A percentile compares a stretch with the other conserved stretches of the same genome.
Conservation (phyloP, 352 stramenopile genomes). For the Globisporangium nagaii region DNA sequence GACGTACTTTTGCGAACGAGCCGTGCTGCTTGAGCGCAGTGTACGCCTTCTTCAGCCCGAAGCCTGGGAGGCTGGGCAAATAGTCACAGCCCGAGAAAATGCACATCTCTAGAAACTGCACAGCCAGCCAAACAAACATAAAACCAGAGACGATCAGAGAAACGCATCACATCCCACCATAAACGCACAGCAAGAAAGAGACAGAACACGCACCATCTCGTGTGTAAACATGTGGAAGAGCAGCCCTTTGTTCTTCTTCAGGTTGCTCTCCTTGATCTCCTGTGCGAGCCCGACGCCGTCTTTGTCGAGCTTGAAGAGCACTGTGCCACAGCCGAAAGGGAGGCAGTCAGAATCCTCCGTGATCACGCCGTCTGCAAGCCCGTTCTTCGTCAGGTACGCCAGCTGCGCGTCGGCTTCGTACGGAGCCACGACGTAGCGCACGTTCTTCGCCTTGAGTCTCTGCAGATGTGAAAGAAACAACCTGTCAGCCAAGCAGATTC, state of each 20-base stretch:
- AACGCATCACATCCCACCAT: neutral
- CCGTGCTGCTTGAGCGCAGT: slow-evolving; percentile 67
- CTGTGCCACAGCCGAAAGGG: slow-evolving; percentile 85
- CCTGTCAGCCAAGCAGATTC: neutral
- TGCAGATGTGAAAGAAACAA: slow-evolving; percentile 6
- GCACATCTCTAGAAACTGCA: slow-evolving; percentile 86
- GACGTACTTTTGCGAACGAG: slow-evolving; percentile 47
- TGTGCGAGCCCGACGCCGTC: slow-evolving; percentile 74
- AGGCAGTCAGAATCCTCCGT: slow-evolving; percentile 96
- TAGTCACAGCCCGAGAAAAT: slow-evolving; percentile 92
- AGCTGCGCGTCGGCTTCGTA: slow-evolving; percentile 98
- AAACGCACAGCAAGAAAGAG: neutral
- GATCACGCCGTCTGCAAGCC: slow-evolving; percentile 91
- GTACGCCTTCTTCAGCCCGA: slow-evolving; percentile 84
- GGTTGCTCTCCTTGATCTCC: slow-evolving; percentile 69
- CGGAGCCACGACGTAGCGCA: slow-evolving; percentile 93
- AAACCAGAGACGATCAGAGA: neutral
- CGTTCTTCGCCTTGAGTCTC: slow-evolving; percentile 46
- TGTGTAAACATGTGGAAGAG: slow-evolving; percentile 80
- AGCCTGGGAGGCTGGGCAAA: slow-evolving; percentile 64
- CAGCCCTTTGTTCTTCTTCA: slow-evolving; percentile 71
- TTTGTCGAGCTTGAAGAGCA: slow-evolving; percentile 96
- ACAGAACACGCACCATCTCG: slow-evolving; percentile 56
- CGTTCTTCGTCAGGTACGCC: slow-evolving; percentile 79
- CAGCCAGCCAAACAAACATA: neutral